Evolutionary conservation across 169 alveolate genomes (phyloP).

Genomic region (Amoebophrya sp.): DNA sequence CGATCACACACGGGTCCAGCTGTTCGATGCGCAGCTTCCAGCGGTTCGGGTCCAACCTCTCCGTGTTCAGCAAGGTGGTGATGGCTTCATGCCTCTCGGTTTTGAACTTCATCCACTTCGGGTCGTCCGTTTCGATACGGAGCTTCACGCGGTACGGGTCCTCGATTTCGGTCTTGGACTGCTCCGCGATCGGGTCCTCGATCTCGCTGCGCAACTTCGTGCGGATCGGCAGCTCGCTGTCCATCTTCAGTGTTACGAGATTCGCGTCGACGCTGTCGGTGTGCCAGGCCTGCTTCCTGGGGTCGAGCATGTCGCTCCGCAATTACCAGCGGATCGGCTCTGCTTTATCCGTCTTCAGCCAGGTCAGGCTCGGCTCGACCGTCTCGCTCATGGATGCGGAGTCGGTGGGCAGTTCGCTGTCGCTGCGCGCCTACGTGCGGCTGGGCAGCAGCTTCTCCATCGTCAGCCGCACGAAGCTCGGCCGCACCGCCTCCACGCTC

Average conservation of each 20-base stretch:
- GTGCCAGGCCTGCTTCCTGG: background rate
- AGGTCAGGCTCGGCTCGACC: conserved; percentile 3
- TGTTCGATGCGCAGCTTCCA: background rate
- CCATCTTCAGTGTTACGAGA: background rate
- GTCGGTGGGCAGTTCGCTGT: background rate
- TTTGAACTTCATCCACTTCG: background rate
- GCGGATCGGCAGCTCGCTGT: background rate
- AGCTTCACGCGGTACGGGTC: background rate
- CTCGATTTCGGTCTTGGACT: background rate
- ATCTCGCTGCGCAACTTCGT: background rate
- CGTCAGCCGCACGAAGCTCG: background rate
- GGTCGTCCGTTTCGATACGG: background rate
- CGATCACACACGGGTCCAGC: background rate
- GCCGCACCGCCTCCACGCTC: background rate
- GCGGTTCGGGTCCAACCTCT: background rate
- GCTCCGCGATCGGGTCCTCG: background rate
- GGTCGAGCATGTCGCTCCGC: background rate
- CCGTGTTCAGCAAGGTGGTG: background rate
- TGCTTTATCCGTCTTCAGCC: background rate
- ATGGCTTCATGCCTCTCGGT: background rate
- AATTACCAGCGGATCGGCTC: background rate
- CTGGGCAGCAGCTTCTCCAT: conserved; percentile 11
- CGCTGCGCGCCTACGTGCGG: background rate
- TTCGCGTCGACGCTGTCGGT: background rate
- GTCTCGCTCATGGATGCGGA: background rate